Evolutionary conservation across 2,329 filamentous ascomycete species (phyloP).

Genomic region (Stachybotrys chlorohalonatus): DNA sequence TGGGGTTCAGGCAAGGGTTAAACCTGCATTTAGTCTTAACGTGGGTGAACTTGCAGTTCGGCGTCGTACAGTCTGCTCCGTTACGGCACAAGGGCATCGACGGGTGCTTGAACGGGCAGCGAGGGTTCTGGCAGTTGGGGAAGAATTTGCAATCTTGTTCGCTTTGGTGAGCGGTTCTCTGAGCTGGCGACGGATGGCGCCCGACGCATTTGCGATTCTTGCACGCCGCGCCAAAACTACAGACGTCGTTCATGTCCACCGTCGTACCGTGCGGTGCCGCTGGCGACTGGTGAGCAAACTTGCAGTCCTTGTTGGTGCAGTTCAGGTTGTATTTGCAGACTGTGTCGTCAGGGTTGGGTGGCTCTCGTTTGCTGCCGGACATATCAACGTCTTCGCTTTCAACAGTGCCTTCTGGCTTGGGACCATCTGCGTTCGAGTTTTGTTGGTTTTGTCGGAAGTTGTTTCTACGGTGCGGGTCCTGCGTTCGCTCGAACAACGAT

Average conservation of each 20-base stretch:
- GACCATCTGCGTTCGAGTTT: constrained; percentile 23
- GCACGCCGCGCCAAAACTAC: constrained; percentile 81
- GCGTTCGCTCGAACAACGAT: constrained; percentile 69
- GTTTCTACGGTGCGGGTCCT: constrained; percentile 41
- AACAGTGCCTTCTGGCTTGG: constrained; percentile 20
- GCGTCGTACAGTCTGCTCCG: constrained; percentile 74
- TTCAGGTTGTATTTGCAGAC: constrained; percentile 84
- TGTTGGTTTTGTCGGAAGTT: constrained; percentile 38
- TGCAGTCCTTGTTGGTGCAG: constrained; percentile 84
- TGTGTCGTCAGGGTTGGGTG: constrained; percentile 51
- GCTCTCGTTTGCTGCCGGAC: constrained; percentile 42
- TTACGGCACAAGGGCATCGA: constrained; percentile 82
- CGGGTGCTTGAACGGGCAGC: constrained; percentile 85
- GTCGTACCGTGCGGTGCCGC: constrained; percentile 69
- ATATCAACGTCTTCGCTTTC: constrained; percentile 57
- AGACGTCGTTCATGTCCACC: constrained; percentile 72
- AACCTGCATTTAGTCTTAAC: constrained; percentile 78
- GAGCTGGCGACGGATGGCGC: constrained; percentile 84
- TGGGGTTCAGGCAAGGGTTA: constrained; percentile 83
- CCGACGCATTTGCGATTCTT: constrained; percentile 92
- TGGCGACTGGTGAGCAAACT: constrained; percentile 89
- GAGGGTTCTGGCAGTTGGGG: constrained; percentile 80
- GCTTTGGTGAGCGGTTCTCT: constrained; percentile 66
- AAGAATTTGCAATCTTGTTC: constrained; percentile 87
- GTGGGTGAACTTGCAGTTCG: constrained; percentile 86